These are phyloP conservation scores for Baeospora myosura DNA, from an alignment of 1,284 basidiomycete genomes.

Conservation along the genomic window DNA sequence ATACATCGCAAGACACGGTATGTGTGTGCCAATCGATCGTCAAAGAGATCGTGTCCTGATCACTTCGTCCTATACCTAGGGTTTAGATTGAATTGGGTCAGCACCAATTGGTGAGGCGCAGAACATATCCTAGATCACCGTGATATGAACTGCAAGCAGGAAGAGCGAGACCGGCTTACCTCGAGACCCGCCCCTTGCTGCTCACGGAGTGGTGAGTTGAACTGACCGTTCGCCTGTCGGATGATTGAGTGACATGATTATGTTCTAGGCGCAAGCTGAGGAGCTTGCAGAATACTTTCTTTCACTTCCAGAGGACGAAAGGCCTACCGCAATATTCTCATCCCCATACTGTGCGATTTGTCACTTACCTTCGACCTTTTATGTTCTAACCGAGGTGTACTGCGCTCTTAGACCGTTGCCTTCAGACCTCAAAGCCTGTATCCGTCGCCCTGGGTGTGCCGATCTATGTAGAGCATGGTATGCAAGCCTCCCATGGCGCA, in stretches of 20 bases:
- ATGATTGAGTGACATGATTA: neutral
- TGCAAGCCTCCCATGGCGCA: conserved; percentile 13
- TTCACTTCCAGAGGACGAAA: conserved; percentile 56
- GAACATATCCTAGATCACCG: neutral
- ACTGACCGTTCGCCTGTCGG: neutral
- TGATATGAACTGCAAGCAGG: conserved; percentile 3
- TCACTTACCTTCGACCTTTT: neutral
- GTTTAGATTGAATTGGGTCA: conserved; percentile 11
- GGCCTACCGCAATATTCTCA: conserved; percentile 72
- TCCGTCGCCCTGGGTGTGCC: conserved; percentile 57
- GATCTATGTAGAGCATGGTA: conserved; percentile 72
- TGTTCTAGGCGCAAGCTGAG: conserved; percentile 59
- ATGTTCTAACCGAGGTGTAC: conserved; percentile 3
- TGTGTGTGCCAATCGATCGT: no score
- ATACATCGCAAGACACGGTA: conserved; percentile 14
- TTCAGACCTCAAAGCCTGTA: conserved; percentile 69
- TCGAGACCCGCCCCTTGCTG: conserved; percentile 29
- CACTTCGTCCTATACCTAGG: no score
- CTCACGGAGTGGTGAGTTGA: conserved; percentile 21
- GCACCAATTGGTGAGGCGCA: conserved; percentile 9
- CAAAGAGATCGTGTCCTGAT: no score
- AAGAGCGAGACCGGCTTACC: conserved; percentile 15
- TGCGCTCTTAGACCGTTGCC: conserved; percentile 66
- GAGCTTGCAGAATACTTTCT: conserved; percentile 63
- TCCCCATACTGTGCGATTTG: conserved; percentile 66